Evolutionary conservation across 495 filamentous ascomycete genomes (phyloP).

Genomic region (Tuber microsphaerosporum): DNA sequence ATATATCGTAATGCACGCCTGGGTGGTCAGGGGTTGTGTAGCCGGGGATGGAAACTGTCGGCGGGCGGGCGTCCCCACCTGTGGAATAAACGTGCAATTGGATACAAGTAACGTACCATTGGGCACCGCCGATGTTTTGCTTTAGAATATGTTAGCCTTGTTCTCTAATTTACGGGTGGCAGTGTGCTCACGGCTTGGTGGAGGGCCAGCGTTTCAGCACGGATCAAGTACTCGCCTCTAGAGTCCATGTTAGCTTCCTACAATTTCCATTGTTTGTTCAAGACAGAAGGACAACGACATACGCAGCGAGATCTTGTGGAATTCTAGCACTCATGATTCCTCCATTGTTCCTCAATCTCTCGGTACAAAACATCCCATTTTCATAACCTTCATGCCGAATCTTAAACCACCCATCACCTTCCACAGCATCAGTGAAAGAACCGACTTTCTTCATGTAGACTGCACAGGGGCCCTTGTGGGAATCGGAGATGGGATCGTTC

Average conservation of each 20-base stretch:
- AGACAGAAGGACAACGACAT: not conserved
- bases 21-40: constrained; percentile 51
- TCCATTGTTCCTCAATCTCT: constrained; percentile 57
- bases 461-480: constrained; percentile 64
- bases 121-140: constrained; percentile 44
- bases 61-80: constrained; percentile 44
- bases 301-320: constrained; percentile 53
- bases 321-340: constrained; percentile 57
- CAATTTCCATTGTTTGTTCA: not conserved
- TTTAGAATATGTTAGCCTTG: constrained; percentile 44
- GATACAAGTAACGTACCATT: constrained; percentile 50
- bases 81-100: constrained; percentile 57
- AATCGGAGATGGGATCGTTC: constrained; percentile 53
- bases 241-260: constrained; percentile 13
- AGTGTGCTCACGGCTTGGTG: constrained; percentile 55
- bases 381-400: constrained; percentile 64
- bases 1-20: constrained; percentile 59
- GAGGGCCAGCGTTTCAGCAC: constrained; percentile 61
- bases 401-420: constrained; percentile 73
- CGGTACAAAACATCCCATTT: constrained; percentile 58
- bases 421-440: constrained; percentile 39
- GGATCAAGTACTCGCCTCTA: constrained; percentile 59
- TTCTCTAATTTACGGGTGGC: constrained; percentile 25
- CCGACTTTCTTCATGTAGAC: constrained; percentile 60
- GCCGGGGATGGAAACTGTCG: constrained; percentile 58